A percentile compares a stretch with the other conserved stretches of the same genome.
phyloP scores from a whole-genome alignment of 257 asterid genomes.

The Thymus mandschuricus region DNA sequence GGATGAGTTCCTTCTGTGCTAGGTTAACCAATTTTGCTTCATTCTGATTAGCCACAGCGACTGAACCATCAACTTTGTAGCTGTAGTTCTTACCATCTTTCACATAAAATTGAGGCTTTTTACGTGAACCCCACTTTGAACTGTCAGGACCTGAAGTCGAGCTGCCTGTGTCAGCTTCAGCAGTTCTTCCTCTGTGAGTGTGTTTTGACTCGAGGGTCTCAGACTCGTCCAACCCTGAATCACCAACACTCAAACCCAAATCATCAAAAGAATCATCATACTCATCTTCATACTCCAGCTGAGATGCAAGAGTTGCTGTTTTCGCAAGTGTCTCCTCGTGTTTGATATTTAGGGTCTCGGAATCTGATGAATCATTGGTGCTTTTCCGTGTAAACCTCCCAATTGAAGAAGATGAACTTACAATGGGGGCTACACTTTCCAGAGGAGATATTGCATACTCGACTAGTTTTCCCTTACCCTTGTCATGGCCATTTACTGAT shows the following conservation, averaged over 20 bases:
- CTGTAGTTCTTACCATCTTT: conserved; percentile 96
- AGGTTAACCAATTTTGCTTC: conserved; percentile 75
- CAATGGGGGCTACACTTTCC: conserved; percentile 33
- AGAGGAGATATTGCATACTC: conserved; percentile 43
- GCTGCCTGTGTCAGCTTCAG: conserved; percentile 45
- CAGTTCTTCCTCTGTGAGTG: conserved; percentile 37
- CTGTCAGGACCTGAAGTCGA: conserved; percentile 41
- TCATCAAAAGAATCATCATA: conserved; percentile 98
- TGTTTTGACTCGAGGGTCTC: conserved; percentile 44
- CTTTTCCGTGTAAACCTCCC: conserved; percentile 88
- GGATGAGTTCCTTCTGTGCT: conserved; percentile 65
- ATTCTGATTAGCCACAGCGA: conserved; percentile 64
- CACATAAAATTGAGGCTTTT: conserved; percentile 79
- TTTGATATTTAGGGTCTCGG: conserved; percentile 51
- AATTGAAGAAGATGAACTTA: conserved; percentile 54
- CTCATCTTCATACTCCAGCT: conserved; percentile 94
- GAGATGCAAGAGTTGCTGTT: conserved; percentile 75
- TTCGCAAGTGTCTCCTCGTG: conserved; percentile 54
- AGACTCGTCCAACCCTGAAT: conserved; percentile 69
- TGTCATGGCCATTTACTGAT: conserved; percentile 44
- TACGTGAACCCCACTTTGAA: conserved; percentile 72
- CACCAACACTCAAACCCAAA: conserved; percentile 80
- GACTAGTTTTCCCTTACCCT: conserved; percentile 79
- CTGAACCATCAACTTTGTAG: conserved; percentile 89
- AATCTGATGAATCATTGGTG: conserved; percentile 42